These are phyloP conservation scores for Dendryphion nanum DNA, from an alignment of 2,329 filamentous ascomycete genomes.

Conservation along the genomic window DNA sequence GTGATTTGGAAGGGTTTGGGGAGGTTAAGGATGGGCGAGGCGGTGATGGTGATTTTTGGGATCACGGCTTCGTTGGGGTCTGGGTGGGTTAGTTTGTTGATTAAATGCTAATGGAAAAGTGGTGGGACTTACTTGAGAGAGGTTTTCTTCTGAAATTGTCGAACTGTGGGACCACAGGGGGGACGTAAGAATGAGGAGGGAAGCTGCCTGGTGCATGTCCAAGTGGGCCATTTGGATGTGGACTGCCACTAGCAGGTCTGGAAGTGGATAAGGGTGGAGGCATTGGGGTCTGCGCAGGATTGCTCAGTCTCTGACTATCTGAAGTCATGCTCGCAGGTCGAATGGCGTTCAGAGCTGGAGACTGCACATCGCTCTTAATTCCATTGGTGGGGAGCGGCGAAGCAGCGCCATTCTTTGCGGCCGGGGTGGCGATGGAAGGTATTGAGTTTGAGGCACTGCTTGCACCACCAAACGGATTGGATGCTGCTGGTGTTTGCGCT, in stretches of 20 bases:
- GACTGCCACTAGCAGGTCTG: conserved; percentile 42
- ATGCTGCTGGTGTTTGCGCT: conserved; percentile 19
- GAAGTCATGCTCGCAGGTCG: conserved; percentile 36
- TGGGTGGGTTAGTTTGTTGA: conserved; percentile 18
- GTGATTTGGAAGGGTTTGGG: conserved; percentile 62
- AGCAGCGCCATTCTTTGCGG: conserved; percentile 28
- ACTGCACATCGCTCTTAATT: conserved; percentile 43
- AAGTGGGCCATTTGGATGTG: conserved; percentile 38
- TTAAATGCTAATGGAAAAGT: not conserved
- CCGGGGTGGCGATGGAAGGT: conserved; percentile 16
- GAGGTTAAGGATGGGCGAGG: conserved; percentile 65
- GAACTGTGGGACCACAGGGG: conserved; percentile 27
- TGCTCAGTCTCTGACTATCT: conserved; percentile 30
- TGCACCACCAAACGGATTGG: conserved; percentile 29
- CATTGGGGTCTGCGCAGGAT: conserved; percentile 36
- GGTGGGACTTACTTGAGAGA: conserved; percentile 46
- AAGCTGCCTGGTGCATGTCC: conserved; percentile 24
- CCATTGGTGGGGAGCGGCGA: conserved; percentile 33
- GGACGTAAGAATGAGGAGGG: conserved; percentile 22
- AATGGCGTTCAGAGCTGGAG: conserved; percentile 43
- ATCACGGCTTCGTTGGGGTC: conserved; percentile 61
- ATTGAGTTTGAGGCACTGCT: conserved; percentile 20
- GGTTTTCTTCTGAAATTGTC: conserved; percentile 31
- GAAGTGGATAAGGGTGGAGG: conserved; percentile 39
- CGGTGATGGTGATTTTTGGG: conserved; percentile 62